phyloP scores from a whole-genome alignment of 768 basidiomycete genomes.

The Auriscalpium vulgare region DNA sequence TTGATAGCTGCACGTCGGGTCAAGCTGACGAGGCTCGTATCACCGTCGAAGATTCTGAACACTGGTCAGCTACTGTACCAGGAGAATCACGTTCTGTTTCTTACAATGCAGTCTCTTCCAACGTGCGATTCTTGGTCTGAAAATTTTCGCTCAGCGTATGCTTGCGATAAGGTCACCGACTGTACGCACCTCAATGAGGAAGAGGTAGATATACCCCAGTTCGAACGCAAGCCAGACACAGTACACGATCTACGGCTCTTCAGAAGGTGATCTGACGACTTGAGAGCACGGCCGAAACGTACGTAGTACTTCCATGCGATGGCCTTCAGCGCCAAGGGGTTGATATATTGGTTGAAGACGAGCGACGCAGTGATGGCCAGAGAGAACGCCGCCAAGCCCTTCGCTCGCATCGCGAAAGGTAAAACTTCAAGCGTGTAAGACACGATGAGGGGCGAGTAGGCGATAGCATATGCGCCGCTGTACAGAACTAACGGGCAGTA shows the following conservation, averaged over 20 bases:
- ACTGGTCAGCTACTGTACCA: neutral
- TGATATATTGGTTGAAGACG: constrained; percentile 42
- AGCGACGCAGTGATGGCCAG: constrained; percentile 36
- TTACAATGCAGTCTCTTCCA: constrained; percentile 28
- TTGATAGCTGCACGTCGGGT: neutral
- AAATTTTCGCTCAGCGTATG: neutral
- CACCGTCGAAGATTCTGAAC: constrained; percentile 25
- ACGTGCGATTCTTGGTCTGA: constrained; percentile 17
- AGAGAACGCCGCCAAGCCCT: constrained; percentile 39
- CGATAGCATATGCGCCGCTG: constrained; percentile 18
- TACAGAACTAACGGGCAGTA: constrained; percentile 30
- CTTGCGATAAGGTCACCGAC: constrained; percentile 8
- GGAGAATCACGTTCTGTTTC: neutral
- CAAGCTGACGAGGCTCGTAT: neutral
- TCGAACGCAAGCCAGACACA: constrained; percentile 34
- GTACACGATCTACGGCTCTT: constrained; percentile 26
- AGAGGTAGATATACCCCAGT: constrained; percentile 29
- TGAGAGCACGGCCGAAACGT: constrained; percentile 4
- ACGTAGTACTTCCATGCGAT: constrained; percentile 42
- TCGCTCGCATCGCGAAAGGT: constrained; percentile 41
- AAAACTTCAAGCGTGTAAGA: constrained; percentile 41
- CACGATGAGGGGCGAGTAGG: constrained; percentile 34
- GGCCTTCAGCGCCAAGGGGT: constrained; percentile 32
- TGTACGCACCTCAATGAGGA: constrained; percentile 32
- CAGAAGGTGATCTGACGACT: neutral